These are phyloP conservation scores for Aspergillus novoparasiticus DNA, from an alignment of 2,329 filamentous ascomycete species.

Conservation along the genomic window DNA sequence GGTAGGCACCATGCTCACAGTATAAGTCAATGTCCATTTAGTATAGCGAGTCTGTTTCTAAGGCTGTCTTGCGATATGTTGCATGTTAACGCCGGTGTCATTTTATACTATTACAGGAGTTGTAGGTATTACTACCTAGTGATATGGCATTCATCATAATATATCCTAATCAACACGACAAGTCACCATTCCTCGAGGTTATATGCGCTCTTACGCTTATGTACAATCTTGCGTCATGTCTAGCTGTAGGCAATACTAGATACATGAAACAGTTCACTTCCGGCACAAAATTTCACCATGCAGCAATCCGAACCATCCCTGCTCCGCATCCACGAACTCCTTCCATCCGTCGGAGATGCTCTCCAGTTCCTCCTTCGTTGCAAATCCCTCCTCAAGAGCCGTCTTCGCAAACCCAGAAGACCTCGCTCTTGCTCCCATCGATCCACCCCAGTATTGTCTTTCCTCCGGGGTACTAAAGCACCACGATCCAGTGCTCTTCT, in stretches of 20 bases:
- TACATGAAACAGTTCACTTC: slow-evolving; percentile 22
- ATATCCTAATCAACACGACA: too few species aligned
- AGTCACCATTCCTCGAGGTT: too few species aligned
- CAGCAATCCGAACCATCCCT: slow-evolving; percentile 41
- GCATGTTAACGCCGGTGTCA: too few species aligned
- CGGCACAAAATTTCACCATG: slow-evolving; percentile 44
- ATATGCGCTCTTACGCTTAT: not conserved
- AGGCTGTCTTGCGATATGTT: too few species aligned
- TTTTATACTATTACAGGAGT: too few species aligned
- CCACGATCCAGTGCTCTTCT: slow-evolving; percentile 37
- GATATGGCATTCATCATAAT: too few species aligned
- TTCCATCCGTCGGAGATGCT: slow-evolving; percentile 37
- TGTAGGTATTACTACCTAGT: too few species aligned
- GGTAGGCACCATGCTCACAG: too few species aligned
- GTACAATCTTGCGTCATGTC: not conserved
- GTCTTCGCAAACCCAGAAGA: slow-evolving; percentile 32
- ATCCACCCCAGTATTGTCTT: slow-evolving; percentile 38
- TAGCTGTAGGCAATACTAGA: not conserved
- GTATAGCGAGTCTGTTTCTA: too few species aligned
- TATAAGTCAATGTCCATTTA: too few species aligned
- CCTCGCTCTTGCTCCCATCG: slow-evolving; percentile 34
- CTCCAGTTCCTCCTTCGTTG: slow-evolving; percentile 34
- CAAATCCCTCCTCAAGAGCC: slow-evolving; percentile 34
- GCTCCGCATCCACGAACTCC: slow-evolving; percentile 35
- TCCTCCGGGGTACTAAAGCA: slow-evolving; percentile 38